These are phyloP conservation scores for Cercophora samala DNA, from an alignment of 495 filamentous ascomycete species.

Conservation along the genomic window DNA sequence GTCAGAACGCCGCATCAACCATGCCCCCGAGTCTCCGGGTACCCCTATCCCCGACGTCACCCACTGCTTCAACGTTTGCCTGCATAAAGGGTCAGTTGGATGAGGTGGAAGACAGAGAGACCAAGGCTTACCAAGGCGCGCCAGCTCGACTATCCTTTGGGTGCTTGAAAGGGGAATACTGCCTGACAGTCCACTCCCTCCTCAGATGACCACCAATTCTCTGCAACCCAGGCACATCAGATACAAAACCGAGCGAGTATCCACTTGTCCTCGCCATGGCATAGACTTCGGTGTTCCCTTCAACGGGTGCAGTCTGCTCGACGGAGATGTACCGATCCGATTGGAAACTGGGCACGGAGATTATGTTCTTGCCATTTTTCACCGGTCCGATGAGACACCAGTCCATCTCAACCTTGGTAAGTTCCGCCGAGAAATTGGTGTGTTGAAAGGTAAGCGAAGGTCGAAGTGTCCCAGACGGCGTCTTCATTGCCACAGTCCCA, in stretches of 20 bases:
- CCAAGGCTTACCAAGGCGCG: neutral
- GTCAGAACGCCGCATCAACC: constrained; percentile 22
- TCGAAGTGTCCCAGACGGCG: constrained; percentile 5
- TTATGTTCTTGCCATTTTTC: constrained; percentile 14
- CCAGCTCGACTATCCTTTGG: neutral
- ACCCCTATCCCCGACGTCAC: constrained; percentile 22
- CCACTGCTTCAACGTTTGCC: constrained; percentile 22
- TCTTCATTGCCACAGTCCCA: constrained; percentile 12
- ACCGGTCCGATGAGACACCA: constrained; percentile 20
- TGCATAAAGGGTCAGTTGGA: neutral
- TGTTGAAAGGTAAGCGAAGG: constrained; percentile 18
- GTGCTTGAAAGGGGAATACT: constrained; percentile 13
- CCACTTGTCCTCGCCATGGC: constrained; percentile 19
- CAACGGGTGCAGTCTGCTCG: constrained; percentile 1
- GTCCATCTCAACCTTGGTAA: constrained; percentile 20
- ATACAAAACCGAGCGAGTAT: constrained; percentile 21
- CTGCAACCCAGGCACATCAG: constrained; percentile 20
- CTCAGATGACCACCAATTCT: constrained; percentile 9
- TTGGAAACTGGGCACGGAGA: constrained; percentile 9
- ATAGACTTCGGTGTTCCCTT: constrained; percentile 24
- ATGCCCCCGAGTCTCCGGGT: constrained; percentile 21
- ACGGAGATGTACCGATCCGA: constrained; percentile 2
- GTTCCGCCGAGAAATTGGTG: neutral
- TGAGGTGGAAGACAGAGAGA: neutral
- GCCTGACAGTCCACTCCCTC: constrained; percentile 22